Conservation (phyloP, 768 basidiomycete species). For the Serendipita sp. region DNA sequence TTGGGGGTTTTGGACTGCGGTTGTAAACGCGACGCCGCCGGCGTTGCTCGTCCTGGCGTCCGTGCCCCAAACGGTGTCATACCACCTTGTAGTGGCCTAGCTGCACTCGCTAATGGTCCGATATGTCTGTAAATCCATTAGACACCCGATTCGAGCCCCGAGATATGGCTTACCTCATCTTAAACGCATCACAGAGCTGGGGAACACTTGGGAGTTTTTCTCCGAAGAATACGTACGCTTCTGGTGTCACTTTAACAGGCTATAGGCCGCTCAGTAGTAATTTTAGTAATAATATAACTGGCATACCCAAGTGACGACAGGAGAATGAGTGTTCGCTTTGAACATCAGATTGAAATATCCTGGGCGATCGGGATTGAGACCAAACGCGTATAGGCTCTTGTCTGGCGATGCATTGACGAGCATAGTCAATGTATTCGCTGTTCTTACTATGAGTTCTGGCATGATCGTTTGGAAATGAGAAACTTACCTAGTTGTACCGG, state of each 20-base stretch:
- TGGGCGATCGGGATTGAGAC: slow-evolving; percentile 70
- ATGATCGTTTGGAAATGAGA: not conserved
- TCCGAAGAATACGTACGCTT: slow-evolving; percentile 80
- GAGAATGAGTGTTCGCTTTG: slow-evolving; percentile 77
- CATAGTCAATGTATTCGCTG: slow-evolving; percentile 6
- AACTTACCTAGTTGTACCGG: slow-evolving; percentile 85
- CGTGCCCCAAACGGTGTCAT: slow-evolving; percentile 28
- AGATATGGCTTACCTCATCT: slow-evolving; percentile 42
- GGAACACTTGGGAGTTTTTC: slow-evolving; percentile 81
- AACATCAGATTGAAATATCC: slow-evolving; percentile 92
- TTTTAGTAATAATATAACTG: not conserved
- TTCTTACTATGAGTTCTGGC: not conserved
- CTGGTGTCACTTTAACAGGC: slow-evolving; percentile 76
- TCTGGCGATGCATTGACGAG: slow-evolving; percentile 85
- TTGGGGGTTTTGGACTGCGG: slow-evolving; percentile 62
- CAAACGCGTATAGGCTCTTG: slow-evolving; percentile 91
- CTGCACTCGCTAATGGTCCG: slow-evolving; percentile 52
- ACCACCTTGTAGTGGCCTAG: slow-evolving; percentile 55
- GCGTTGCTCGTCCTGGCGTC: slow-evolving; percentile 51
- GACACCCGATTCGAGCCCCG: not conserved
- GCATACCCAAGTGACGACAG: slow-evolving; percentile 82
- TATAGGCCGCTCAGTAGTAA: slow-evolving; percentile 16
- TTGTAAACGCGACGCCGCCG: slow-evolving; percentile 34
- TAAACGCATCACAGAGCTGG: slow-evolving; percentile 94
- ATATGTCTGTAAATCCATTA: slow-evolving; percentile 6